Base-by-base conservation (phyloP, 345 rosid genomes). In the Garcia nutans region DNA sequence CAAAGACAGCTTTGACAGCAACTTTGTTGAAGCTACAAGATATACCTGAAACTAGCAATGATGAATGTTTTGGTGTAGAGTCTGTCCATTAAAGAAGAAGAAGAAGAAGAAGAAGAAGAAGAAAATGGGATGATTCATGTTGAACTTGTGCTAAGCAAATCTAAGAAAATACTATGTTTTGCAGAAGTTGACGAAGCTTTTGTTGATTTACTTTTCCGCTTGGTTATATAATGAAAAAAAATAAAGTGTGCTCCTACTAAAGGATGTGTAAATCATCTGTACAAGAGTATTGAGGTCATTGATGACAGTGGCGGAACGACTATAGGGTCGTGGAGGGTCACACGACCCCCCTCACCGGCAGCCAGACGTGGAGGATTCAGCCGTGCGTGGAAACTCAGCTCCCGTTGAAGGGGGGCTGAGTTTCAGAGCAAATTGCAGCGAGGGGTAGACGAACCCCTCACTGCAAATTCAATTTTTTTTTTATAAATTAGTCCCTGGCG, bases 161-260 rank as follows among this genome's bases (percentile, higher is more conserved):
- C 83, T 13, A 71, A 31, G 64, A 74, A 77, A 10, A 63, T 11
- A 31, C 76, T 72, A n/a, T 77, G 77, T 20, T 71, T 47, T 60
- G 81, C 74, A 24, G 85, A 84, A 58, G 83, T 59, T 3, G 66
- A 65, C 9, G 71, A 79, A 22, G 80, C 77, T 57, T 79, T 74
- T 59, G 79, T 77, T 68, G 71, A 82, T 72, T 28, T 28, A 28
- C 31, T 28, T 28, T 28, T 28, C 31, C 31, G 31, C 31, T 28
- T 28, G 31, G 47, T 6, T 44, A 5, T 44, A 44, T 44, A 44
- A 44, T 44, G 47, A 44, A 44, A 44, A 44, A 10, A 44, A 44
- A 44, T 44, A 10, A 44, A 44, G 7, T 6, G 47, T 44, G 47
- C 47, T 44, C 47, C 7, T 44, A 1, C 47, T 6, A 44, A 44